Evolutionary conservation across 164 flowering plant species (phyloP).

Genomic region (Macadamia tetraphylla): DNA sequence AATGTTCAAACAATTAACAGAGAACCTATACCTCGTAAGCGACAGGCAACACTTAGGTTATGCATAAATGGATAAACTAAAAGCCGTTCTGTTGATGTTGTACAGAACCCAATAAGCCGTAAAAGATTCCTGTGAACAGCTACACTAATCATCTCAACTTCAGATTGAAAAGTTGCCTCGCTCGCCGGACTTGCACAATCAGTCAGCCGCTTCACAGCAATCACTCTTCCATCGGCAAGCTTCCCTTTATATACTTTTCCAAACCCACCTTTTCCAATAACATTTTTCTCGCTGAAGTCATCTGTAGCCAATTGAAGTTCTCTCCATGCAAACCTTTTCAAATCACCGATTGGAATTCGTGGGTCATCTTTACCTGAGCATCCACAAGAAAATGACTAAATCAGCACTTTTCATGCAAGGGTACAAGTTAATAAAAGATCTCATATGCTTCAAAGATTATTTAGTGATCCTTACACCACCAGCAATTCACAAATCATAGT

Average conservation of each 20-base stretch:
- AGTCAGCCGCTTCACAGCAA: constrained; percentile 78
- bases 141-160: constrained; percentile 43
- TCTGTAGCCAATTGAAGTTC: constrained; percentile 83
- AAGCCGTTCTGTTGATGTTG: constrained; percentile 31
- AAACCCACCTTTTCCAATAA: constrained; percentile 90
- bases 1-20: neutral
- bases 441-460: neutral
- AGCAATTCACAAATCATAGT: neutral
- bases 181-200: constrained; percentile 83
- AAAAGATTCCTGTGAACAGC: constrained; percentile 36
- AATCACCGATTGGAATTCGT: constrained; percentile 76
- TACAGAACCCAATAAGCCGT: constrained; percentile 32
- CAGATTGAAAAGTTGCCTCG: constrained; percentile 83
- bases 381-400: neutral
- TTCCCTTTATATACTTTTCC: constrained; percentile 86
- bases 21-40: constrained; percentile 24
- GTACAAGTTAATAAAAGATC: neutral
- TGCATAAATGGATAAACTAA: constrained; percentile 35
- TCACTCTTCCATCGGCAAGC: constrained; percentile 59
- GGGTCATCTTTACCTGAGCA: constrained; percentile 68
- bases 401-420: neutral
- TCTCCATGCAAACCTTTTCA: constrained; percentile 74
- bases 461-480: constrained; percentile 1
- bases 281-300: constrained; percentile 66
- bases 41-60: constrained; percentile 30